Evolutionary conservation across 2,329 filamentous ascomycete genomes (phyloP).

Genomic region (Venturia oleaginea): DNA sequence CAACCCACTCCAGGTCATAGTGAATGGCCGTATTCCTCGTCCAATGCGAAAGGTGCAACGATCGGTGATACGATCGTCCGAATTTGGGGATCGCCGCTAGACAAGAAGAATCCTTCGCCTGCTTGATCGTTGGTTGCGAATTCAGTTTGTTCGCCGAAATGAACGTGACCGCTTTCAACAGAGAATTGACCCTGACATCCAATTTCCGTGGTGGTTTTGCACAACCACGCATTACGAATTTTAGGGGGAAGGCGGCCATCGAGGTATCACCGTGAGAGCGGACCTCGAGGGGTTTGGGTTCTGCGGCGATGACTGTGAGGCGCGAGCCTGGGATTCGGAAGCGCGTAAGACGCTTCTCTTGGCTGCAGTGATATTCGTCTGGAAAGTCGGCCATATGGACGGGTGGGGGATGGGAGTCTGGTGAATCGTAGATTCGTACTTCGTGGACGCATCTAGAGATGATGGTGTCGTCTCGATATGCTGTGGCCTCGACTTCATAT

Average conservation of each 20-base stretch:
- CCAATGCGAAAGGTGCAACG: constrained; percentile 9
- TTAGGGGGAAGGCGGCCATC: constrained; percentile 5
- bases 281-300: constrained; percentile 13
- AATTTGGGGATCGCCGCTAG: constrained; percentile 12
- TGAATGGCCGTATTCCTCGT: neutral
- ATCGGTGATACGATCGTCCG: constrained; percentile 6
- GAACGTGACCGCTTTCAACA: constrained; percentile 10
- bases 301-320: neutral
- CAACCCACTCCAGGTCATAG: neutral
- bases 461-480: constrained; percentile 8
- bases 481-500: constrained; percentile 12
- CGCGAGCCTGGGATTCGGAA: neutral
- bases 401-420: constrained; percentile 10
- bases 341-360: constrained; percentile 6
- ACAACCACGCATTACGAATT: constrained; percentile 4
- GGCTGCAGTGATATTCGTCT: constrained; percentile 11
- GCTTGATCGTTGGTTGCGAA: constrained; percentile 9
- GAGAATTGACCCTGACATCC: constrained; percentile 7
- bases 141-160: neutral
- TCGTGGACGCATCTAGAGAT: neutral
- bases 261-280: neutral
- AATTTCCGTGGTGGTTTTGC: constrained; percentile 4
- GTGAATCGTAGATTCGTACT: constrained; percentile 11
- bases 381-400: constrained; percentile 11
- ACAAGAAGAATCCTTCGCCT: neutral